Evolutionary conservation across 2,329 filamentous ascomycete species (phyloP), one percentile per base, ranked within the genome.

Genomic region (Fusarium nodosum): DNA sequence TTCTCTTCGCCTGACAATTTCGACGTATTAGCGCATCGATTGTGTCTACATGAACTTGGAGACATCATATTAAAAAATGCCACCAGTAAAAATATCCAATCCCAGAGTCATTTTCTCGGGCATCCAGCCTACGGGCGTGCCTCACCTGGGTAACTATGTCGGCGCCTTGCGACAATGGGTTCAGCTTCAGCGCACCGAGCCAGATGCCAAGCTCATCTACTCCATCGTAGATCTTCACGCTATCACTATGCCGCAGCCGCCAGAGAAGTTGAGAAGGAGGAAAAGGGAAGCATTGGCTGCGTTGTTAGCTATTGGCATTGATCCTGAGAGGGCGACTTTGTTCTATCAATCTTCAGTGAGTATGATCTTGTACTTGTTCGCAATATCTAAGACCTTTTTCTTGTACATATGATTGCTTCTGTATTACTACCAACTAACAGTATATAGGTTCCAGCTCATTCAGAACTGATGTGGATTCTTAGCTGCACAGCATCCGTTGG

Each of bases 391-490:
- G 20, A 15, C n/a, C n/a, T 28, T 41, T 26, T 15, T 18, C 48
- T 28, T 26, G 4, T 20, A 28, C 7, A 28, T 22, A 10, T 15
- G 9, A 18, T 20, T 22, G 8, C 7, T 22, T 52, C 7, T 36
- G 15, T 3, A 18, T 22, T 7, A n/a, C 31, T 20, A 30, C 22
- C 38, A n/a, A 45, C 44, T 69, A 26, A 64, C 15, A 6, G 4
- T 5, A 2, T 30, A 7, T 47, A 93, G 88, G 90, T 94, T 3
- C 84, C 89, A 20, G 90, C 90, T 47, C 96, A 98, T 81, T 83
- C 92, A 6, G 94, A 98, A 79, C 85, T 99, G 68, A 97, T 97
- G 92, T 99, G 96, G 96, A 94, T 98, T 76, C 82, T 99, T 66
- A 95, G 93, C 76, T 97, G 94, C 71, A 92, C 92, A 54, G 93